phyloP scores from a whole-genome alignment of 306 rosid species.

The Medicago truncatula region DNA sequence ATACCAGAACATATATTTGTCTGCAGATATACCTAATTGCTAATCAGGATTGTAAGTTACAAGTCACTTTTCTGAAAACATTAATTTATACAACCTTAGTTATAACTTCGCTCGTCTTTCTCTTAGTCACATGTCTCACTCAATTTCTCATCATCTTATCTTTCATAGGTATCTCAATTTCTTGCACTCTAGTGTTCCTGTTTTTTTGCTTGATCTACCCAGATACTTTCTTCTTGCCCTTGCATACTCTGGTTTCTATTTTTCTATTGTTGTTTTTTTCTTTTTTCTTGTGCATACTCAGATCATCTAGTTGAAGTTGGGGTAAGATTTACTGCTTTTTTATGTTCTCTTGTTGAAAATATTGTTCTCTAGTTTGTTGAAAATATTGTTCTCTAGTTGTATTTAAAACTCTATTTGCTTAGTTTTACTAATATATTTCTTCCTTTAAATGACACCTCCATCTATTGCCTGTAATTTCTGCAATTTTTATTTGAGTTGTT shows the following conservation, averaged over 20 bases:
- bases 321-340: background rate
- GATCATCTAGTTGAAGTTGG: background rate
- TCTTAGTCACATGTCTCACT: background rate
- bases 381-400: too few relatives aligned
- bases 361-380: background rate
- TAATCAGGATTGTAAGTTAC: background rate
- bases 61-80: background rate
- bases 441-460: background rate
- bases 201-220: background rate
- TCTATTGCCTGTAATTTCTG: constrained; percentile 4
- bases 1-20: background rate
- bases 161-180: background rate
- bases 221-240: background rate
- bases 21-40: too few relatives aligned
- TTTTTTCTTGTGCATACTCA: background rate
- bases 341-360: background rate
- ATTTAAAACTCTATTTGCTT: background rate
- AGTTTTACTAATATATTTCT: background rate
- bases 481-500: constrained; percentile 8
- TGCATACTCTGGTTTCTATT: background rate
- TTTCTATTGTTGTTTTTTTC: constrained; percentile 1
- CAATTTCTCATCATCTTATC: background rate
- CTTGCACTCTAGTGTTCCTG: background rate
- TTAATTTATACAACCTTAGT: too few relatives aligned
- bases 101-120: too few relatives aligned